Evolutionary conservation across 1,284 basidiomycete species (phyloP), one percentile per base, ranked within the genome.

Genomic region (Termitomyces sp.): DNA sequence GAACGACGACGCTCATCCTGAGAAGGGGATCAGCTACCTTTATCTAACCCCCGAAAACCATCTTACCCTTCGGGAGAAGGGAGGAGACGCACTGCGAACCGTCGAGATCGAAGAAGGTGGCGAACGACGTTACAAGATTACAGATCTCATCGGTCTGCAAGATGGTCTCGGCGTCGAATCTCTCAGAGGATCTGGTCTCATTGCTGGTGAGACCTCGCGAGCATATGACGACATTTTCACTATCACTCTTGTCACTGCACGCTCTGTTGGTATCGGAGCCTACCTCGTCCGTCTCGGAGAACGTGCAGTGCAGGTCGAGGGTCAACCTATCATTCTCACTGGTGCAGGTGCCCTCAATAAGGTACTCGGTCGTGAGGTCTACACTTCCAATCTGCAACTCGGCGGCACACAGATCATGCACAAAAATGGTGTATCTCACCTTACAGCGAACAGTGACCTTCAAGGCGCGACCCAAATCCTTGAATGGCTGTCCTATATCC

Each of bases 191-290:
- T 97, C 95, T 38, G 97, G 97, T 72, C 84, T 99, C 63, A 99
- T 99, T 66, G 97, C 97, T 38, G 97, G 97, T 57, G 97, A 97
- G 73, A 99, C 97, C 0, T 97, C 95, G 44, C 86, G 97, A 40
- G 97, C 97, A 0, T 97, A 97, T 70, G 94, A 99, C 64, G 93
- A 98, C 68, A 97, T 99, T 69, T 99, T 99, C 79, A 99, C 97
- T 48, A 95, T 98, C 69, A 99, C 97, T 18, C 86, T 99, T 64
- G 96, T 99, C 62, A 97, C 95, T 40, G 97, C 95, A 61, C 92
- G 97, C 52, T 98, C 95, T 5, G 97, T 99, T 62, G 97, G 97
- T 73, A 99, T 99, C 64, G 97, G 97, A 67, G 97, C 97, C 35
- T 99, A 99, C 72, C 90, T 99, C 53, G 95, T 99, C 53, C 93